Conservation (phyloP, 257 asterid genomes). For the Primulina eburnea region DNA sequence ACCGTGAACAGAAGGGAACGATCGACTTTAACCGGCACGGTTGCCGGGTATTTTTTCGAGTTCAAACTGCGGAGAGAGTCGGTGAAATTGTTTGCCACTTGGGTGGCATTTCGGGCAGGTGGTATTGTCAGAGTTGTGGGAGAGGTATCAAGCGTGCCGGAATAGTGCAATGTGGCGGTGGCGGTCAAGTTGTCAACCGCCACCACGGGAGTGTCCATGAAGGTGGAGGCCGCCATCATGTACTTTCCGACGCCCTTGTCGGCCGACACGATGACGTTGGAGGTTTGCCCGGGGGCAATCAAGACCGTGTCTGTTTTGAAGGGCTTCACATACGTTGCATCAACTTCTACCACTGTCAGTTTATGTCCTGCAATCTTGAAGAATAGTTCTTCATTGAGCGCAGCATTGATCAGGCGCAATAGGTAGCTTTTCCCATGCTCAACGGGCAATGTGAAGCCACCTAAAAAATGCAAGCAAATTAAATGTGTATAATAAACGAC, state of each 20-base stretch:
- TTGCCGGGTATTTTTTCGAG: slow-evolving; percentile 63
- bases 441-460: slow-evolving; percentile 59
- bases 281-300: slow-evolving; percentile 85
- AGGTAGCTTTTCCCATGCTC: slow-evolving; percentile 70
- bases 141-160: slow-evolving; percentile 49
- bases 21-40: slow-evolving; percentile 57
- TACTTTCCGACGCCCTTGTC: slow-evolving; percentile 54
- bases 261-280: slow-evolving; percentile 63
- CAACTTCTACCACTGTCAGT: slow-evolving; percentile 84
- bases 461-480: slow-evolving; percentile 27
- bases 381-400: slow-evolving; percentile 89
- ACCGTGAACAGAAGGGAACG: slow-evolving; percentile 64
- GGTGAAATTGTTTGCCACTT: slow-evolving; percentile 58
- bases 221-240: slow-evolving; percentile 74
- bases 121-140: slow-evolving; percentile 42
- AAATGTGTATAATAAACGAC: neutral
- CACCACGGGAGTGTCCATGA: slow-evolving; percentile 62
- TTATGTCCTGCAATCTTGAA: slow-evolving; percentile 85
- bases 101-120: slow-evolving; percentile 68
- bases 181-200: slow-evolving; percentile 81
- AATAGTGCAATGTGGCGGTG: slow-evolving; percentile 74
- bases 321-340: slow-evolving; percentile 85
- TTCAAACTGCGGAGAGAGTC: slow-evolving; percentile 62
- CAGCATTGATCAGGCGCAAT: slow-evolving; percentile 85
- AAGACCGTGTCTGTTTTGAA: slow-evolving; percentile 71